These are phyloP conservation scores for Erodium trifolium DNA, from an alignment of 441 rosid species.

Conservation along the genomic window DNA sequence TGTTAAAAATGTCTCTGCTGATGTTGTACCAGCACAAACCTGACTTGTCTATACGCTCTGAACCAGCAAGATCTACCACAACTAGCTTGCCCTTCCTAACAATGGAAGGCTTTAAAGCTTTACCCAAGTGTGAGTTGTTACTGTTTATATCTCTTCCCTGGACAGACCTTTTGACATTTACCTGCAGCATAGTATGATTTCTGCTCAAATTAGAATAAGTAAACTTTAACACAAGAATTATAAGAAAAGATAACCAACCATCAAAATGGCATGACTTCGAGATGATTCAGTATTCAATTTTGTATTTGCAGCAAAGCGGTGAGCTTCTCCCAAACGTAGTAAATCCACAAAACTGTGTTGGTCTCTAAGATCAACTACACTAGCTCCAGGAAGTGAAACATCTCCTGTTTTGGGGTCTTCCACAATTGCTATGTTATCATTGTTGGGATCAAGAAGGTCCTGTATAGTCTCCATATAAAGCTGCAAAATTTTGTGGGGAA, in stretches of 20 bases:
- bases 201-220: constrained; percentile 5
- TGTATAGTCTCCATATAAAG: constrained; percentile 97
- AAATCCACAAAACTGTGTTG: constrained; percentile 72
- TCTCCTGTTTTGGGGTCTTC: constrained; percentile 97
- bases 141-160: constrained; percentile 47
- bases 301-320: constrained; percentile 97
- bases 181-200: constrained; percentile 42
- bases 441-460: constrained; percentile 90
- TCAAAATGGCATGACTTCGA: constrained; percentile 88
- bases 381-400: constrained; percentile 89
- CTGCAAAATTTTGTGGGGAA: constrained; percentile 37
- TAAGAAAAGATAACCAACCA: constrained; percentile 39
- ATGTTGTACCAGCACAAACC: background rate
- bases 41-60: constrained; percentile 83
- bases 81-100: constrained; percentile 85
- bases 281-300: constrained; percentile 92
- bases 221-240: background rate
- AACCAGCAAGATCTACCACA: constrained; percentile 98
- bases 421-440: constrained; percentile 74
- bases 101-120: constrained; percentile 63
- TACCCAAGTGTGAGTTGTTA: constrained; percentile 39
- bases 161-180: constrained; percentile 61
- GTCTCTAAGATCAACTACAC: constrained; percentile 71
- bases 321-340: constrained; percentile 77
- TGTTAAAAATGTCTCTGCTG: background rate